A percentile compares a stretch with the other conserved stretches of the same genome.
Evolutionary conservation across 441 rosid species (phyloP).

Genomic region (Eruca vesicaria): DNA sequence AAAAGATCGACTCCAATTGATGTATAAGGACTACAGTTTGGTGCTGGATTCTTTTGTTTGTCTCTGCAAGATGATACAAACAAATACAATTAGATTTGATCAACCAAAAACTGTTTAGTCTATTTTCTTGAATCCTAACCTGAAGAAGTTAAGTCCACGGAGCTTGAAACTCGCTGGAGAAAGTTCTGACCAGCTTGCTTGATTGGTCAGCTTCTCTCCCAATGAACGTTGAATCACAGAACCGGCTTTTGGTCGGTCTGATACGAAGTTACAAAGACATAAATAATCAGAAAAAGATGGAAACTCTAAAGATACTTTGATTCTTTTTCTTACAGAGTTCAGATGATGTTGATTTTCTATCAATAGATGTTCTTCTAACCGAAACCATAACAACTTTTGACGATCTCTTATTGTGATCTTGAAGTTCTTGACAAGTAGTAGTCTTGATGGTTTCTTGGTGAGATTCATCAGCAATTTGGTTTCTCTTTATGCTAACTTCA

Average conservation of each 20-base stretch:
- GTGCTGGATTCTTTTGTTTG: constrained; percentile 65
- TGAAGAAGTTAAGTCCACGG: constrained; percentile 72
- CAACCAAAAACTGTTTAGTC: neutral
- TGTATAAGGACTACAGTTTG: constrained; percentile 56
- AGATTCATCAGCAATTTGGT: constrained; percentile 49
- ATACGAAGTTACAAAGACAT: constrained; percentile 2
- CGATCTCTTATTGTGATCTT: constrained; percentile 52
- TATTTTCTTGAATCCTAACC: constrained; percentile 39
- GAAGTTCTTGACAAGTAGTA: constrained; percentile 46
- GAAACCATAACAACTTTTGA: constrained; percentile 69
- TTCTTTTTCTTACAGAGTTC: constrained; percentile 40
- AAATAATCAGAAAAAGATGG: constrained; percentile 3
- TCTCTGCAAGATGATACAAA: constrained; percentile 45
- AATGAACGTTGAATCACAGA: constrained; percentile 45
- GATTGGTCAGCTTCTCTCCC: constrained; percentile 48
- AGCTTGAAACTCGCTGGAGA: constrained; percentile 73
- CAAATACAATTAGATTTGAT: neutral
- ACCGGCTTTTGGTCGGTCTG: constrained; percentile 69
- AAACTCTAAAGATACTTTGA: neutral
- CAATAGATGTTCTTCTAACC: constrained; percentile 60
- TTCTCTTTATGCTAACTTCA: constrained; percentile 38
- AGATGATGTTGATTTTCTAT: constrained; percentile 36
- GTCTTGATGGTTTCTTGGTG: constrained; percentile 37
- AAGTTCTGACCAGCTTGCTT: constrained; percentile 73
- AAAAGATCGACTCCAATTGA: constrained; percentile 74